phyloP scores from a whole-genome alignment of 2,329 filamentous ascomycete genomes.

The Trichophyton equinum region DNA sequence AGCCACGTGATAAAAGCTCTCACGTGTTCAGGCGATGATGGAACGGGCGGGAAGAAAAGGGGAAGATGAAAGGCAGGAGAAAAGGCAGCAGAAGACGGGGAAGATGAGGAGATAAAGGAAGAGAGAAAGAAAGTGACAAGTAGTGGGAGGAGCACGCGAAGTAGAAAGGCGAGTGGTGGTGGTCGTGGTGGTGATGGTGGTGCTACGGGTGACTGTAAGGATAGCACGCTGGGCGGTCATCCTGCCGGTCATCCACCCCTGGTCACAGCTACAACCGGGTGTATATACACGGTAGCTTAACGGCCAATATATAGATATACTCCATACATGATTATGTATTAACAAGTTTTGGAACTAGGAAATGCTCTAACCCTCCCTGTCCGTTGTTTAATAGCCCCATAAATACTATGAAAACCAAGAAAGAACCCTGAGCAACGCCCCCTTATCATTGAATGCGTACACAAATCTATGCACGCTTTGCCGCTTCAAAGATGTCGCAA shows the following conservation, averaged over 20 bases:
- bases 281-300: not conserved
- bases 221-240: constrained; percentile 1
- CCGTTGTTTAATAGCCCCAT: not conserved
- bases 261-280: not conserved
- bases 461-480: not conserved
- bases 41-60: too few species aligned
- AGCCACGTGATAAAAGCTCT: not conserved
- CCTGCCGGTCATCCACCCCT: not conserved
- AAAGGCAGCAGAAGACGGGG: not conserved
- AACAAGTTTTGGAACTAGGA: not conserved
- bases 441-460: not conserved
- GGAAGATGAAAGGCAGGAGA: not conserved
- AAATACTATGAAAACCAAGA: not conserved
- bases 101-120: not conserved
- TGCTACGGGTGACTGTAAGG: not conserved
- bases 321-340: not conserved
- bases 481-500: not conserved
- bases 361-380: not conserved
- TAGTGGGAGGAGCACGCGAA: not conserved
- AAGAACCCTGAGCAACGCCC: not conserved
- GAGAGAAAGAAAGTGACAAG: not conserved
- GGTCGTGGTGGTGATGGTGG: too few species aligned
- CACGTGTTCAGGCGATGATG: not conserved
- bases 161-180: not conserved
- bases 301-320: not conserved